Evolutionary conservation across 345 rosid species (phyloP).

Genomic region (Mallotus nudiflorus): DNA sequence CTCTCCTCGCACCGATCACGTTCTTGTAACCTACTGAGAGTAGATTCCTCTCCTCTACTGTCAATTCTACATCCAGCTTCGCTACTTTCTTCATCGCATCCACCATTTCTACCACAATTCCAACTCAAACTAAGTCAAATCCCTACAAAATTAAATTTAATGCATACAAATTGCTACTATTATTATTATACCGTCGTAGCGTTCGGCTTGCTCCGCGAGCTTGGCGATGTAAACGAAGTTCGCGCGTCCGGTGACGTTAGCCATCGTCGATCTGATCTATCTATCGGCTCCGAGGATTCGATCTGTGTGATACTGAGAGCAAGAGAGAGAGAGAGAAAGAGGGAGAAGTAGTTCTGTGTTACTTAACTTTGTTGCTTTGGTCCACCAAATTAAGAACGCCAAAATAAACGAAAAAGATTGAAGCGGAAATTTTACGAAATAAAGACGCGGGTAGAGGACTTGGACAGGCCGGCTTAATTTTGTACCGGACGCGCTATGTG

Average conservation of each 20-base stretch:
- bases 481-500: background rate
- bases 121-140: background rate
- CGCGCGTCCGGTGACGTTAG: conserved; percentile 40
- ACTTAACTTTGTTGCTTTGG: no score
- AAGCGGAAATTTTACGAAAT: no score
- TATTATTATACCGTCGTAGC: conserved; percentile 41
- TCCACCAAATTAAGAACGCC: no score
- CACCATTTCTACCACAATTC: conserved; percentile 29
- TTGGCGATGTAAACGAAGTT: conserved; percentile 51
- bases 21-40: conserved; percentile 28
- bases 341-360: no score
- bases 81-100: conserved; percentile 31
- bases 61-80: conserved; percentile 16
- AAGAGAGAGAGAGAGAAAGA: no score
- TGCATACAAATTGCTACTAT: no score
- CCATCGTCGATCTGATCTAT: conserved; percentile 27
- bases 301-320: no score
- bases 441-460: background rate
- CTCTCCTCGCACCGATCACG: conserved; percentile 17
- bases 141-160: no score
- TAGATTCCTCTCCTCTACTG: conserved; percentile 26
- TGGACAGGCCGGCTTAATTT: background rate
- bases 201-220: conserved; percentile 64
- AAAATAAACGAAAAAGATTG: no score
- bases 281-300: no score